Base-by-base conservation (phyloP, 805 yeast genomes). In the Torulaspora quercuum region DNA sequence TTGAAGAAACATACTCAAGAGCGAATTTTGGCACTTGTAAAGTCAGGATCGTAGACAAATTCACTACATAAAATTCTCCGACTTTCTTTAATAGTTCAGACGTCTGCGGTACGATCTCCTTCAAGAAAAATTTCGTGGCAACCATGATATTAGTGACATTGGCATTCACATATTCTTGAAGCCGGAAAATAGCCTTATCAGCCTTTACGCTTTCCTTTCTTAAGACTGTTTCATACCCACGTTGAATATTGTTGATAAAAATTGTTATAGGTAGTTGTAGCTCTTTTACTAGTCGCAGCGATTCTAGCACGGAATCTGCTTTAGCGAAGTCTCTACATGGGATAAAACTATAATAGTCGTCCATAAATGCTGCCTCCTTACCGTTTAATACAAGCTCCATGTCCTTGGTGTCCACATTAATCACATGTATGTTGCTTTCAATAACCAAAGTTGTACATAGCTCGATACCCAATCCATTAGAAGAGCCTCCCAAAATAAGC, bases 101-200 rank as follows among this genome's bases (percentile, higher is more conserved):
- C 4, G 38, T 44, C 20, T 39, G 46, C 3, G 46, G 42, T 7
- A 45, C 29, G 11, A 49, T 13, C 6, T 35, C 28, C 5, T 32
- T 45, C 9, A 52, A 25, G 26, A 49, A 45, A 32, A 36, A 43
- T 37, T 48, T 53, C 8, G 49, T 45, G 7, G 45, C 36, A 5
- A 50, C 35, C 51, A 55, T 50, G 2, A 49, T 45, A 29, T 48
- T 50, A 5, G 45, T 47, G 13, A 53, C 27, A 36, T 54, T 52
- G 5, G 46, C 38, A 16, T 31, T 25, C 5, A 46, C 35, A 22
- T 40, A 40, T n/a, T 36, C 33, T 22, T 42, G 36, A 11, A 52
- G 29, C 14, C 37, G 32, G 9, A 26, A 13, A 5, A 44, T 28
- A 3, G 41, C 35, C 11, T 30, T 27, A 9, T 41, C 44, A 11